These are phyloP conservation scores for Eucalyptus pumila DNA, from an alignment of 345 rosid species.

Conservation along the genomic window DNA sequence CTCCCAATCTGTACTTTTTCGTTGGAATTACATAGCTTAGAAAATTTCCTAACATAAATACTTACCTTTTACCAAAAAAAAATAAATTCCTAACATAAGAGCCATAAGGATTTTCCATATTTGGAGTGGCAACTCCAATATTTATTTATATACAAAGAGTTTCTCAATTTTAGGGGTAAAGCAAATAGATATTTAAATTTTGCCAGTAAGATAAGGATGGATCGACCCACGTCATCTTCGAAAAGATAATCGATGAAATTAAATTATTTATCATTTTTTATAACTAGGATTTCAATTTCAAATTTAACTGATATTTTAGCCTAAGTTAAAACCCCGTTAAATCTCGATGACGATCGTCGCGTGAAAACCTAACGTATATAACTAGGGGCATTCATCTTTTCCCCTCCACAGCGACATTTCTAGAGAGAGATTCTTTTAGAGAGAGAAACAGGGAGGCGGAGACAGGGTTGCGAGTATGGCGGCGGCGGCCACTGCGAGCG, in stretches of 20 bases:
- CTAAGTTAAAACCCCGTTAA: neutral
- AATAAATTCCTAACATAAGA: neutral
- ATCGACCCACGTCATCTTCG: neutral
- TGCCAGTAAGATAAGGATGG: neutral
- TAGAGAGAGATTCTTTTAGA: neutral
- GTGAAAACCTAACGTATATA: neutral
- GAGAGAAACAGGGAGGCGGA: neutral
- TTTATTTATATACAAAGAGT: neutral
- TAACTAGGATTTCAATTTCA: neutral
- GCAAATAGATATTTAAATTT: neutral
- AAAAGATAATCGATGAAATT: neutral
- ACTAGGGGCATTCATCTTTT: neutral
- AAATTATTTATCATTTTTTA: neutral
- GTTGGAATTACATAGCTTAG: neutral
- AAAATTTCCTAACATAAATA: no score
- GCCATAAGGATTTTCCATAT: neutral
- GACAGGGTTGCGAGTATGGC: neutral
- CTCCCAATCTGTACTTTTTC: neutral
- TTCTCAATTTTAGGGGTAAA: neutral
- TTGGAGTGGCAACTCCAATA: neutral
- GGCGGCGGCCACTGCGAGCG: constrained; percentile 3
- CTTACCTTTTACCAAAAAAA: no score
- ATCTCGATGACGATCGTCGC: neutral
- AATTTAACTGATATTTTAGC: neutral
- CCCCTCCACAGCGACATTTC: neutral